Evolutionary conservation across 2,329 filamentous ascomycete genomes (phyloP).

Genomic region (Westerdykella aurantiaca): DNA sequence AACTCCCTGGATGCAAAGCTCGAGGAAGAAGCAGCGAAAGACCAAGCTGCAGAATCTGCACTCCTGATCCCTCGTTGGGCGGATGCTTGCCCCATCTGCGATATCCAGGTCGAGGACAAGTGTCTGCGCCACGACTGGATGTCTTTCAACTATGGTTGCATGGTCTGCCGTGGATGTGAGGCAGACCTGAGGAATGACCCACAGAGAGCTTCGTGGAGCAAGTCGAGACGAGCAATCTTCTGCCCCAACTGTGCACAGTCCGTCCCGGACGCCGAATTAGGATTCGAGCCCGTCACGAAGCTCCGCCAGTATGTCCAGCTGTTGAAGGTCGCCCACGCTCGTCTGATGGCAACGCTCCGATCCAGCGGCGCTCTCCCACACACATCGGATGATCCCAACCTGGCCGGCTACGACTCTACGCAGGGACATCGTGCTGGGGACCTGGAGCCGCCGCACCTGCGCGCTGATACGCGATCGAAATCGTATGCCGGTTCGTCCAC

Average conservation of each 20-base stretch:
- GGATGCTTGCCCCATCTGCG: constrained; percentile 77
- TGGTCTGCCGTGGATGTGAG: constrained; percentile 64
- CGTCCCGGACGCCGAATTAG: constrained; percentile 51
- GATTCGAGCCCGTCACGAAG: constrained; percentile 72
- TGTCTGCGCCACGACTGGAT: constrained; percentile 70
- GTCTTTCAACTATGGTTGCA: constrained; percentile 79
- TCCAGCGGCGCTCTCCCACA: constrained; percentile 75
- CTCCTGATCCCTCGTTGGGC: constrained; percentile 43
- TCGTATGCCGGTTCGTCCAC: constrained; percentile 60
- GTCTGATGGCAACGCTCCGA: constrained; percentile 79
- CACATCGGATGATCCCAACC: constrained; percentile 65
- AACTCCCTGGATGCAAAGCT: constrained; percentile 63
- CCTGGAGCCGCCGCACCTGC: constrained; percentile 50
- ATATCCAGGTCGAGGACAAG: constrained; percentile 88
- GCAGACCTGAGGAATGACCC: constrained; percentile 65
- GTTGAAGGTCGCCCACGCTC: constrained; percentile 81
- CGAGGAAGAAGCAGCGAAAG: constrained; percentile 34
- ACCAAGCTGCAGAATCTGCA: constrained; percentile 39
- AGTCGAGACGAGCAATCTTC: constrained; percentile 61
- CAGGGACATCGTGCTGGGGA: constrained; percentile 55
- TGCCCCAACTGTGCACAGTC: constrained; percentile 63
- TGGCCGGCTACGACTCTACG: constrained; percentile 60
- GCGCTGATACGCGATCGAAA: constrained; percentile 65
- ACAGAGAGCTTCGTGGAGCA: constrained; percentile 65
- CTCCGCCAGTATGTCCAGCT: constrained; percentile 93